Base-by-base conservation (phyloP, 805 yeast species). In the Teunomyces cretensis region DNA sequence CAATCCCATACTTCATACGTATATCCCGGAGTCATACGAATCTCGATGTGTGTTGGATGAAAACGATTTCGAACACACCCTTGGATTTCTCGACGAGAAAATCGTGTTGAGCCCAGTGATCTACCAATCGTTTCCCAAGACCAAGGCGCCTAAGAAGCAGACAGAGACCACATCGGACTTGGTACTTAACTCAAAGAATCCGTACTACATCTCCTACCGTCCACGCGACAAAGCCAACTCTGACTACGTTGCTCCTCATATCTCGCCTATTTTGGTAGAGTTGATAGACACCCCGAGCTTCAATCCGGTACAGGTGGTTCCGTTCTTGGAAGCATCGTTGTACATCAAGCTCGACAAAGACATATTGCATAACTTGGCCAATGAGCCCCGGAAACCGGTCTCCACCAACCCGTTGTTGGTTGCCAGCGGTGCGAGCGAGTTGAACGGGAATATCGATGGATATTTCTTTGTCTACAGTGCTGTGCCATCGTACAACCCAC, bases 371-470 rank as follows among this genome's bases (percentile, higher is more conserved):
- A 84, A 84, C 41, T 64, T 86, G 41, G 86, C 86, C 4, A 71
- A 80, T 48, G 84, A 78, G 50, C 86, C 86, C 7, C 58, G 86
- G 40, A 67, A 70, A 47, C 82, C 83, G 3, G 86, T 80, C 0
- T 73, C 79, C 9, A 83, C 88, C 5, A 81, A 80, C 42, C 86
- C 91, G 2, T 60, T 86, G 44, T 61, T 86, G 9, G 87, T 84
- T 2, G 92, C 89, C 4, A 81, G 88, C 31, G 94, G 94, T 1
- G 87, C 90, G 4, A 78, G 88, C 35, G 92, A 85, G 48, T 62
- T 86, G 53, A 85, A 86, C 57, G 91, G 90, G 4, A 72, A 79
- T 27, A 76, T 86, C n/a, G 85, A 84, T 58, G 92, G 91, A 0
- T 86, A 86, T 59, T 69, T 84, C 35, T 72, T 84, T 30, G 81